Base-by-base conservation (phyloP, 106 monocot genomes). In the Phalaenopsis aphrodite region DNA sequence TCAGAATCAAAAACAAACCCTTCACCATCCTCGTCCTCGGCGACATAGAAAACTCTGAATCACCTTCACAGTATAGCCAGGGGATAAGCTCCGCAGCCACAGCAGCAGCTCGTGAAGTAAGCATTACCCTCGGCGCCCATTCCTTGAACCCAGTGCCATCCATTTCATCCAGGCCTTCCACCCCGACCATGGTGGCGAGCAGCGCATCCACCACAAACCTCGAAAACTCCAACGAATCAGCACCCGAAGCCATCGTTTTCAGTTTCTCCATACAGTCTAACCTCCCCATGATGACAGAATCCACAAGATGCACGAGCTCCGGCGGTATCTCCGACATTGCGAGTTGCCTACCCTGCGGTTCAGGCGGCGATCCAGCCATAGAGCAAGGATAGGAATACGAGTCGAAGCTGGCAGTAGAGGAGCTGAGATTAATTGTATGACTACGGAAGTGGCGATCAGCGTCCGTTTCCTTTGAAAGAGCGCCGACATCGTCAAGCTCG, bases 231-330 rank as follows among this genome's bases (percentile, higher is more conserved):
- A 69, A 69, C 2, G 64, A 79, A 7, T 77, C 84, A 0, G 42
- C 84, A 0, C 66, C 58, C 3, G 84, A 84, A 2, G 92, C 83
- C 81, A 87, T 81, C 0, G 43, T 39, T 57, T 64, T 64, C 48
- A 98, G 82, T 52, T 55, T 78, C 57, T 89, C 86, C 41, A 94
- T 49, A 77, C 91, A 85, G 57, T 91, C 89, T 15, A 21, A 24
- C 1, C 76, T 78, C 23, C 91, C 94, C 92, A 93, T 92, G 67
- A 98, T 92, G 39, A 91, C 94, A 11, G 94, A 92, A 74, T 98
- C 94, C 16, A 98, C 91, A 42, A 90, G 81, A 68, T 89, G 94
- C 12, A 87, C 72, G 14, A 98, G 78, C 82, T 94, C 98, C 41
- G 80, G 85, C 1, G 98, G 82, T 5, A 92, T 83, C 23, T 88